phyloP scores from a whole-genome alignment of 345 rosid species.

The Hibiscus syriacus region DNA sequence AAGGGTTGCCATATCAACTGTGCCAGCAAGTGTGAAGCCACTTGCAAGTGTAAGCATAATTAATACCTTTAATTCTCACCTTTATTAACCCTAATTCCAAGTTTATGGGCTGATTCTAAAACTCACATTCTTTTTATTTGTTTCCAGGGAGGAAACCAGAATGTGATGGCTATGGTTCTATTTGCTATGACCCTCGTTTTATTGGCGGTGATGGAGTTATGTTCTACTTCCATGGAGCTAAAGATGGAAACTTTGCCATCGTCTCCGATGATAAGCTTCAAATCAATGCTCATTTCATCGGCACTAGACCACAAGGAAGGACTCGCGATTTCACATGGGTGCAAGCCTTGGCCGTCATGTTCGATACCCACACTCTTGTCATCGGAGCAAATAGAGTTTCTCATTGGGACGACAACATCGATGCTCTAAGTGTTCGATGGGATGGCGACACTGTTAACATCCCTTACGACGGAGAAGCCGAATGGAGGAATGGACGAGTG shows the following conservation, averaged over 20 bases:
- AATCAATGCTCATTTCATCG: neutral
- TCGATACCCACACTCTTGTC: conserved; percentile 34
- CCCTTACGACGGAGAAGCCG: conserved; percentile 32
- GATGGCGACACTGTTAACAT: conserved; percentile 32
- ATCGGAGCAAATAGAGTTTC: conserved; percentile 46
- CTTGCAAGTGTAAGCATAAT: conserved; percentile 56
- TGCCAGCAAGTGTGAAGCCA: conserved; percentile 77
- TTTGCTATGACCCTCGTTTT: conserved; percentile 43
- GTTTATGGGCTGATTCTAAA: neutral
- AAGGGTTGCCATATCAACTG: conserved; percentile 70
- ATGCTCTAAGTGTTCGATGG: conserved; percentile 40
- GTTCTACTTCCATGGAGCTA: neutral
- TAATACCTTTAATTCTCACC: neutral
- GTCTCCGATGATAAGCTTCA: neutral
- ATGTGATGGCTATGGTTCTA: conserved; percentile 50
- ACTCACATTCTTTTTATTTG: neutral
- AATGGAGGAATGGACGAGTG: conserved; percentile 35
- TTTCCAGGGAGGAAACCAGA: conserved; percentile 40
- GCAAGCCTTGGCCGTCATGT: conserved; percentile 37
- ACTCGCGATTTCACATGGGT: conserved; percentile 70
- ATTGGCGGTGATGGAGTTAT: neutral
- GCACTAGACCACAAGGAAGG: conserved; percentile 42
- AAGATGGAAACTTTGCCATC: neutral
- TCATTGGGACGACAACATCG: conserved; percentile 40
- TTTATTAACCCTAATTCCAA: neutral